phyloP scores from a whole-genome alignment of 2,329 filamentous ascomycete species.

The Aspergillus sp. region DNA sequence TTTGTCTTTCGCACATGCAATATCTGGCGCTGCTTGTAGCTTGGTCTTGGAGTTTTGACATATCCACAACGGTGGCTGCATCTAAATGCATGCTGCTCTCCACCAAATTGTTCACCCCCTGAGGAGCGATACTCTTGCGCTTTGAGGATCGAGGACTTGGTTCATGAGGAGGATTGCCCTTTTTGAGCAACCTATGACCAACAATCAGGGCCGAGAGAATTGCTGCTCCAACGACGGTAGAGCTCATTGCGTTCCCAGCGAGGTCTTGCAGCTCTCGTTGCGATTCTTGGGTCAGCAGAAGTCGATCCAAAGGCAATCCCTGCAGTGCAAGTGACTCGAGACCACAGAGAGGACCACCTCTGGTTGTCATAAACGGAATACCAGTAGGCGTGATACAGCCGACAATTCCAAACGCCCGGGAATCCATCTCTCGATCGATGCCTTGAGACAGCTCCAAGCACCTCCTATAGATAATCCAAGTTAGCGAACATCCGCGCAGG shows the following conservation, averaged over 20 bases:
- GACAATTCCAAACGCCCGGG: slow-evolving; percentile 55
- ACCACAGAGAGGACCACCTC: slow-evolving; percentile 61
- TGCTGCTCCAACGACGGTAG: slow-evolving; percentile 66
- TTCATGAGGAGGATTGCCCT: slow-evolving; percentile 9
- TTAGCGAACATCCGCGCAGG: background rate
- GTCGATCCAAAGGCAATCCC: slow-evolving; percentile 63
- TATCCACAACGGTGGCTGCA: slow-evolving; percentile 8
- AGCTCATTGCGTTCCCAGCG: slow-evolving; percentile 78
- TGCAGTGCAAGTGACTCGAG: slow-evolving; percentile 66
- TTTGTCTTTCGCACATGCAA: slow-evolving; percentile 60
- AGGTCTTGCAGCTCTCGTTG: slow-evolving; percentile 65
- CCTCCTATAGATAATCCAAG: slow-evolving; percentile 26
- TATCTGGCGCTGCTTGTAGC: slow-evolving; percentile 43
- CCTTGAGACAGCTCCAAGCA: slow-evolving; percentile 70
- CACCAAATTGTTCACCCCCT: slow-evolving; percentile 16
- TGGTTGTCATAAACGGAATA: slow-evolving; percentile 59
- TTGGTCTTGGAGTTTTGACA: slow-evolving; percentile 19
- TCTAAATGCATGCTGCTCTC: slow-evolving; percentile 14
- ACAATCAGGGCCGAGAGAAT: slow-evolving; percentile 60
- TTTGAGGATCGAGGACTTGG: background rate
- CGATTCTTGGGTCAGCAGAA: slow-evolving; percentile 65
- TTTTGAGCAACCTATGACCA: slow-evolving; percentile 30
- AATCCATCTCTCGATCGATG: slow-evolving; percentile 59
- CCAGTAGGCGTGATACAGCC: slow-evolving; percentile 69
- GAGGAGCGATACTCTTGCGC: slow-evolving; percentile 7